A percentile compares a stretch with the other conserved stretches of the same genome.
These are phyloP conservation scores for Paecilomyces sp. DNA, from an alignment of 2,329 filamentous ascomycete species.

Conservation along the genomic window DNA sequence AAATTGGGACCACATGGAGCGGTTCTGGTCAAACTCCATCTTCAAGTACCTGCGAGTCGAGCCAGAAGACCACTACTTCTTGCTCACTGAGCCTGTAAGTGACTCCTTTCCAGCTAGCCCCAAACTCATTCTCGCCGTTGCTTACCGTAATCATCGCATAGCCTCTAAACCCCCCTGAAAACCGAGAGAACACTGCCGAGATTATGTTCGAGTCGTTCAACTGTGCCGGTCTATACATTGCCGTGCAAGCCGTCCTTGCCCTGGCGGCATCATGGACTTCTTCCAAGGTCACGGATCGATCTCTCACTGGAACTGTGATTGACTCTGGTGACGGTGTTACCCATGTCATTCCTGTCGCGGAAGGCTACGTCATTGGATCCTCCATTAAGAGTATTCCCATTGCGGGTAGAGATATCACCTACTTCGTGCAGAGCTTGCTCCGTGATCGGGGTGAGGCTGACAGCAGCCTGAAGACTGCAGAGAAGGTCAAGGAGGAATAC, in stretches of 20 bases:
- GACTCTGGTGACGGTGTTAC: constrained; percentile 98
- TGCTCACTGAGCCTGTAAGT: constrained; percentile 89
- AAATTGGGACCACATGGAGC: constrained; percentile 99
- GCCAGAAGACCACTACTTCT: constrained; percentile 97
- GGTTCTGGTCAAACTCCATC: constrained; percentile 99
- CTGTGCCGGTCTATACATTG: constrained; percentile 97
- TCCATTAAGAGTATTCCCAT: constrained; percentile 99
- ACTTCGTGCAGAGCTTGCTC: constrained; percentile 94
- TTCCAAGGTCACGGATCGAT: constrained; percentile 93
- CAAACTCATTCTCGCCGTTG: background rate
- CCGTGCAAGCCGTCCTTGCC: constrained; percentile 93
- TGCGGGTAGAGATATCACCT: constrained; percentile 94
- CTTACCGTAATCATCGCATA: constrained; percentile 28
- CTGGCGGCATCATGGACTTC: constrained; percentile 98
- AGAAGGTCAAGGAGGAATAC: constrained; percentile 97
- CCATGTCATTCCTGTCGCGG: constrained; percentile 96
- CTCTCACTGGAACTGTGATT: constrained; percentile 93
- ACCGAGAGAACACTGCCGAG: constrained; percentile 97
- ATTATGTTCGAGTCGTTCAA: constrained; percentile 99
- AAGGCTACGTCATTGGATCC: constrained; percentile 97
- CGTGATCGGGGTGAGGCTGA: constrained; percentile 95
- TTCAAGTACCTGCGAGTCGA: constrained; percentile 99
- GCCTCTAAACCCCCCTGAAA: constrained; percentile 96
- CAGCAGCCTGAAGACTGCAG: constrained; percentile 92
- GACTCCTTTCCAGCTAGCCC: background rate